Evolutionary conservation across 495 filamentous ascomycete species (phyloP), one percentile per base, ranked within the genome.

Genomic region (Paragyromitra xinjiangensis): DNA sequence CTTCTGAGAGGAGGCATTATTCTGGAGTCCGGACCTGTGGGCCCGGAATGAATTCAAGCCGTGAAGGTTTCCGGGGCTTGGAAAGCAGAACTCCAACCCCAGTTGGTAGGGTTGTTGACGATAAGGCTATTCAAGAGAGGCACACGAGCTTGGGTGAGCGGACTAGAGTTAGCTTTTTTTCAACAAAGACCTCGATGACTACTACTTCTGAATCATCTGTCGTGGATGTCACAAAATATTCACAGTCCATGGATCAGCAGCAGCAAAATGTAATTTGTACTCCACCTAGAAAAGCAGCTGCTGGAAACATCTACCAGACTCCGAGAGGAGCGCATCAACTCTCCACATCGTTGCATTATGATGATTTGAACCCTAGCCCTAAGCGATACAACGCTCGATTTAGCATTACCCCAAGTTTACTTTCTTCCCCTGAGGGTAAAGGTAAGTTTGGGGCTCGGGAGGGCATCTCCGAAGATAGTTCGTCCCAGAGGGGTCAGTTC

Each of bases 331-430:
- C 16, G 29, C 9, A 50, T 24, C n/a, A 12, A n/a, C 56, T 45
- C 42, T 24, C 22, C 7, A 19, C 19, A 16, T n/a, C 42, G 3
- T 34, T 29, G 5, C 44, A 24, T 39, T 40, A 64, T 5, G 24
- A 56, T 0, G 44, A 19, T 56, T 42, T 64, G 0, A 8, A 40
- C 37, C 51, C 56, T 50, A 62, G 34, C 37, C 44, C 53, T 34
- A 55, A 58, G 19, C 50, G 29, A 7, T 34, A 16, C 1, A 63
- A 39, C 14, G 6, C 9, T 55, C 29, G 58, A 37, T 39, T 24
- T 16, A 65, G 63, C 7, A 78, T 70, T 48, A 50, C 65, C 39
- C 44, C 74, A n/a, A 61, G 65, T 29, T 59, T 64, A 19, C 55
- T 71, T 14, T 71, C 58, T 56, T 71, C 65, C 19, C 40, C 40